Evolutionary conservation across 2,329 filamentous ascomycete genomes (phyloP).

Genomic region (Botrytis galanthina): DNA sequence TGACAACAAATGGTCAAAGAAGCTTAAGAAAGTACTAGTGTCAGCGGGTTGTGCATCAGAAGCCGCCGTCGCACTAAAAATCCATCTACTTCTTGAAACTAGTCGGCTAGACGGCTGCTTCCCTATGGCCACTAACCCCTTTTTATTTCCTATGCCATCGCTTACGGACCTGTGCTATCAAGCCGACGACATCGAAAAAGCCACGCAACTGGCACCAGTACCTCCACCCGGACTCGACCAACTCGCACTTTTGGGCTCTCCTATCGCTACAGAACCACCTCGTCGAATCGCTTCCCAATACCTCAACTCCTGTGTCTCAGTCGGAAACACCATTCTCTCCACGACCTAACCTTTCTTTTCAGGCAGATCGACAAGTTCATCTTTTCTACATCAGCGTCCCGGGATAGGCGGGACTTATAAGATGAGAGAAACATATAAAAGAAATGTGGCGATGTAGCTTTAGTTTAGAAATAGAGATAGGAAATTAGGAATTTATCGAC

Average conservation of each 20-base stretch:
- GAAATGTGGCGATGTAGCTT: background rate
- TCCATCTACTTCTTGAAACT: background rate
- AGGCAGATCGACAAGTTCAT: background rate
- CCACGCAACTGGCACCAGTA: background rate
- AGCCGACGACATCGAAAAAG: background rate
- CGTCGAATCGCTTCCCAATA: too few species aligned
- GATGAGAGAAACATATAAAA: background rate
- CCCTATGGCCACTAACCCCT: background rate
- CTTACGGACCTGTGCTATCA: background rate
- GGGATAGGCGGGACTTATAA: background rate
- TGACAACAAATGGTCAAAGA: background rate
- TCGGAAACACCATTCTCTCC: background rate
- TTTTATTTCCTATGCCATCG: background rate
- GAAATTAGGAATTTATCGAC: background rate
- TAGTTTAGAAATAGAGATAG: background rate
- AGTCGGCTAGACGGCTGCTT: background rate
- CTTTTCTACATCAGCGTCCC: background rate
- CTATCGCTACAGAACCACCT: background rate
- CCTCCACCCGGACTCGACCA: background rate
- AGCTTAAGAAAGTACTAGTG: background rate
- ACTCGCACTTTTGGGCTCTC: background rate
- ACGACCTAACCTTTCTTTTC: background rate
- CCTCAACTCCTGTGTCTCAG: background rate
- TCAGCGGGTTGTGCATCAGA: background rate
- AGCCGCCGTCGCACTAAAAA: background rate